Conservation (phyloP, 2,329 filamentous ascomycete species). For the Aspergillus sp. region DNA sequence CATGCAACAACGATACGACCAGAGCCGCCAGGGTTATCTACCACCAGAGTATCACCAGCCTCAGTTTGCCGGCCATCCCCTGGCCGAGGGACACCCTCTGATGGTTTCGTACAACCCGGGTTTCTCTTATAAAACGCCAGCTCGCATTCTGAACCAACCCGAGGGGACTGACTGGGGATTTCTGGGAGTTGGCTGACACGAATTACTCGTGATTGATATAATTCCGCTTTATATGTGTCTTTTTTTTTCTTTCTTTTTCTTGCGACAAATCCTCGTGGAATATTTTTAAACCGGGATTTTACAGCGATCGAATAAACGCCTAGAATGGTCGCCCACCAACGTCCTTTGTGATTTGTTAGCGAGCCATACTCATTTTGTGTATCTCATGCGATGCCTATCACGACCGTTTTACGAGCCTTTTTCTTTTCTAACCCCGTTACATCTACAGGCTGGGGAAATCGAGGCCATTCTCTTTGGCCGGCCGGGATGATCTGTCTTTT, state of each 20-base stretch:
- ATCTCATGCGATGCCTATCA: no score
- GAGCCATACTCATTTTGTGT: no score
- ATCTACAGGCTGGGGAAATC: no score
- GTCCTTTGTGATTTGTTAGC: no score
- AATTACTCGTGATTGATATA: slow-evolving; percentile 3
- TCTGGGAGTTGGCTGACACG: slow-evolving; percentile 30
- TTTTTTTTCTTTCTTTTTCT: not conserved
- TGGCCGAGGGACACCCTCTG: slow-evolving; percentile 24
- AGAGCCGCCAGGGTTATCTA: slow-evolving; percentile 25
- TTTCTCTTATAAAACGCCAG: slow-evolving; percentile 28
- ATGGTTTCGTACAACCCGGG: slow-evolving; percentile 29
- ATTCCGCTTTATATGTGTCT: slow-evolving; percentile 1
- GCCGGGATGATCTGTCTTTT: no score
- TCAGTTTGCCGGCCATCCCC: slow-evolving; percentile 21
- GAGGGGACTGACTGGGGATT: slow-evolving; percentile 38
- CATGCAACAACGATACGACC: slow-evolving; percentile 28
- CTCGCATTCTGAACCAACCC: slow-evolving; percentile 31
- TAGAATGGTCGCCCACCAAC: no score
- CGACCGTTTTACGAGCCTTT: no score
- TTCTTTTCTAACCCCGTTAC: no score
- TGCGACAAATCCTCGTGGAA: not conserved
- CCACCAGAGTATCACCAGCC: slow-evolving; percentile 27
- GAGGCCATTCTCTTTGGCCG: no score
- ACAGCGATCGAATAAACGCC: no score
- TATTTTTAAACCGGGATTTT: no score